Percentiles rank a stretch among this genome's conserved stretches.
phyloP scores from a whole-genome alignment of 73 alveolate species.

The Uronychia binucleata region DNA sequence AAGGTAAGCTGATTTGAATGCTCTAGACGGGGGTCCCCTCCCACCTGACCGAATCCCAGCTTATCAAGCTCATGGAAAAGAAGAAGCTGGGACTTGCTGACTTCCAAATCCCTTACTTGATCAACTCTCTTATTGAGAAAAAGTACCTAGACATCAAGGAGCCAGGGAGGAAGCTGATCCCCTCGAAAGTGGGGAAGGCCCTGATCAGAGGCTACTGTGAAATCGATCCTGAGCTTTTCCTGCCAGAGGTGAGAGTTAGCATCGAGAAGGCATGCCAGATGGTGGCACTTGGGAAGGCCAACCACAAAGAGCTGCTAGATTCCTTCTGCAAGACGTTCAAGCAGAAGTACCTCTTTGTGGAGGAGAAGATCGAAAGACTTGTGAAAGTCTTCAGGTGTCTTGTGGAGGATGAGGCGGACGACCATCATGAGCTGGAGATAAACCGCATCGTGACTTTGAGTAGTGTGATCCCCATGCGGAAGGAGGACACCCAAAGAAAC shows the following conservation, averaged over 20 bases:
- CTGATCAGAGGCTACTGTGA: slow-evolving; percentile 95
- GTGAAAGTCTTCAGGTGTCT: slow-evolving; percentile 15
- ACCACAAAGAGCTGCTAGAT: slow-evolving; percentile 75
- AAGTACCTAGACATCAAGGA: slow-evolving; percentile 93
- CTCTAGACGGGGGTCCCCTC: slow-evolving; percentile 95
- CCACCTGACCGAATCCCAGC: slow-evolving; percentile 95
- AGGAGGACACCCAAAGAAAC: neutral
- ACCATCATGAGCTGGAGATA: slow-evolving; percentile 19
- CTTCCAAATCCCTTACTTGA: slow-evolving; percentile 98
- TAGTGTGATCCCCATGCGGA: neutral
- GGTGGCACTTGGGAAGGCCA: slow-evolving; percentile 95
- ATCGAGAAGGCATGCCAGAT: slow-evolving; percentile 90
- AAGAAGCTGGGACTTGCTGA: slow-evolving; percentile 98
- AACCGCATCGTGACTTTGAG: neutral
- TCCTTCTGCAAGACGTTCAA: slow-evolving; percentile 89
- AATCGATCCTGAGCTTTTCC: slow-evolving; percentile 96
- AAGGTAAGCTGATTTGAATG: slow-evolving; percentile 26
- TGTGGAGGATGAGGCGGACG: neutral
- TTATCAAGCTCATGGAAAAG: slow-evolving; percentile 94
- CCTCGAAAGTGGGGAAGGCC: slow-evolving; percentile 97
- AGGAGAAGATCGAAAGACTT: slow-evolving; percentile 54
- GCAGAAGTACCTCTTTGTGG: slow-evolving; percentile 83
- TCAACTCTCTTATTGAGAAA: slow-evolving; percentile 97
- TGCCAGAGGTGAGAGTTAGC: slow-evolving; percentile 95
- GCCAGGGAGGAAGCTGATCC: slow-evolving; percentile 91